Percentiles rank a stretch among this genome's conserved stretches.
Evolutionary conservation across 2,329 filamentous ascomycete species (phyloP).

Genomic region (Apiospora pterosperma): DNA sequence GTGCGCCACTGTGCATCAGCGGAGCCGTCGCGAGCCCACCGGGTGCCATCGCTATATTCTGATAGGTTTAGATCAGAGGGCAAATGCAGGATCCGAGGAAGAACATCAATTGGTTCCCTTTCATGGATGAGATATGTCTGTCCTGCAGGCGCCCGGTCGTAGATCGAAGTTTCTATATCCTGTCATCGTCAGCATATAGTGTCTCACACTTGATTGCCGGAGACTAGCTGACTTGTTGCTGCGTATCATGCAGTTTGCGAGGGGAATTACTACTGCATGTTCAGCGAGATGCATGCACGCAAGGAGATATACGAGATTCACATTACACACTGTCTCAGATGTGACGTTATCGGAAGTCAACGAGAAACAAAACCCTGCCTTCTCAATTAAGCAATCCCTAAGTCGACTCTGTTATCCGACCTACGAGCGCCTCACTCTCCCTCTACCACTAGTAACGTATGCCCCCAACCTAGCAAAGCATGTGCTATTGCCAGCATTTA

Average conservation of each 20-base stretch:
- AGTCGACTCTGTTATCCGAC: neutral
- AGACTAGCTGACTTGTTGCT: neutral
- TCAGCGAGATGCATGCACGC: neutral
- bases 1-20: conserved; percentile 14
- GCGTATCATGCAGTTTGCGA: neutral
- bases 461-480: neutral
- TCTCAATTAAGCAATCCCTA: neutral
- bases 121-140: neutral
- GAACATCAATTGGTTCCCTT: neutral
- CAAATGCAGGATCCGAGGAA: neutral
- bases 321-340: neutral
- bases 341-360: neutral
- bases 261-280: neutral
- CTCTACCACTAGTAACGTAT: neutral
- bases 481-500: neutral
- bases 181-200: neutral
- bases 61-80: neutral
- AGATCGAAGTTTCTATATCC: neutral
- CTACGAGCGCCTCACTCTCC: neutral
- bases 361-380: neutral
- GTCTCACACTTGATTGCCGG: neutral
- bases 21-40: conserved; percentile 16
- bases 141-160: neutral
- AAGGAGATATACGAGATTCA: neutral
- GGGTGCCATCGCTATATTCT: conserved; percentile 16